Conservation (phyloP, 768 basidiomycete species). For the Boletus reticuloceps region DNA sequence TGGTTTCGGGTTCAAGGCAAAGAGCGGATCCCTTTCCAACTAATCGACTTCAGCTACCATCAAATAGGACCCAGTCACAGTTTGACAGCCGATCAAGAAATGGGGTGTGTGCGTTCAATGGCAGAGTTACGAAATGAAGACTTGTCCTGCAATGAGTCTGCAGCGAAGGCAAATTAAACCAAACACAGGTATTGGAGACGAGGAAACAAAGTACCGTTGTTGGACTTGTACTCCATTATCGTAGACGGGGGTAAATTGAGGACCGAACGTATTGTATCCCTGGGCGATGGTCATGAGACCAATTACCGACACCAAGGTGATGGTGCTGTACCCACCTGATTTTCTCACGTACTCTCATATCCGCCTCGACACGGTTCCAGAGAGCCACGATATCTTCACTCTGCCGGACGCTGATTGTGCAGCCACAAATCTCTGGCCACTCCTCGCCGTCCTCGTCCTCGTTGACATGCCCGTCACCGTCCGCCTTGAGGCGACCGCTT, state of each 20-base stretch:
- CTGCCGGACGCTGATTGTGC: slow-evolving; percentile 90
- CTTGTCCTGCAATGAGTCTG: slow-evolving; percentile 88
- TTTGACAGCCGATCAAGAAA: slow-evolving; percentile 10
- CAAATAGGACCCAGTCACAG: background rate
- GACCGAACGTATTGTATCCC: slow-evolving; percentile 76
- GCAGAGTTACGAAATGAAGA: slow-evolving; percentile 78
- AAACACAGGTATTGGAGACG: background rate
- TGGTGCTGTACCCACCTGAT: slow-evolving; percentile 59
- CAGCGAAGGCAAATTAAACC: background rate
- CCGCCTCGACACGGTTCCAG: slow-evolving; percentile 86
- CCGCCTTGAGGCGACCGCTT: slow-evolving; percentile 28
- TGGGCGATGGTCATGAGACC: slow-evolving; percentile 28
- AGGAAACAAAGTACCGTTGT: slow-evolving; percentile 56
- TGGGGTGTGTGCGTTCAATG: slow-evolving; percentile 41
- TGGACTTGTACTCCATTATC: slow-evolving; percentile 93
- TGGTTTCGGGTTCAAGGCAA: slow-evolving; percentile 1
- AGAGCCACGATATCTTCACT: slow-evolving; percentile 92
- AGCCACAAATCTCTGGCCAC: slow-evolving; percentile 88
- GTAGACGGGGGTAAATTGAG: slow-evolving; percentile 75
- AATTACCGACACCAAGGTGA: slow-evolving; percentile 27
- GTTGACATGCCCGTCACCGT: slow-evolving; percentile 36
- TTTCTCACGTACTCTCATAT: slow-evolving; percentile 71
- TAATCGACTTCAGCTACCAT: background rate
- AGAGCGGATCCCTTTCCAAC: background rate
- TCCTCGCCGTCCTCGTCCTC: slow-evolving; percentile 39